Evolutionary conservation across 139 green algal genomes (phyloP), one percentile per base, ranked within the genome.

Genomic region (Klebsormidium nitens): DNA sequence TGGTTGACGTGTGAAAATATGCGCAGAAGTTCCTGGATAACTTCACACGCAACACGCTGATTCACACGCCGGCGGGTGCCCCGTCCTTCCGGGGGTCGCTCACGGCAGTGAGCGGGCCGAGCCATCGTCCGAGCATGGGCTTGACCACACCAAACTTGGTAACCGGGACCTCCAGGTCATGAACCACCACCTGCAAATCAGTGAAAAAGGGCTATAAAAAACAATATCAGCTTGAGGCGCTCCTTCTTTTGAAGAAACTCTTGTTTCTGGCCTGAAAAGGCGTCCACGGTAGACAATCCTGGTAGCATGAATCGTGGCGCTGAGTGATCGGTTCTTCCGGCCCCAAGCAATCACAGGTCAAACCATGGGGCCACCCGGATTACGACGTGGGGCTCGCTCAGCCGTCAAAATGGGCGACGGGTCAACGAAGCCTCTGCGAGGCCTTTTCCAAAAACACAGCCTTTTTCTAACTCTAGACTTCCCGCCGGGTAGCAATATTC

Each of bases 51-150:
- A 17, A 52, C 44, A 19, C 44, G 19, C 17, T 52, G 44, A 61
- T 36, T 69, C 28, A 74, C 29, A 59, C 69, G 14, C 66, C 66
- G 5, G 66, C 66, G 19, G 50, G 49, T 28, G 11, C 37, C 5
- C 66, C 66, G 36, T 74, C 66, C 39, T 74, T 74, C 1, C 66
- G 55, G 23, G 52, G 50, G 31, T 74, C 50, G 66, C 66, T 74
- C 11, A 74, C 66, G 17, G 49, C 66, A 17, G 38, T 66, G 11
- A 74, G 36, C 52, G 23, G 26, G 4, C 64, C 64, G 36, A 34
- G 17, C 23, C 2, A 66, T 14, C 2, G 17, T 28, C 23, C 52
- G n/a, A 40, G 59, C 32, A 69, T 55, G 56, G 11, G 19, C n/a
- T 17, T 36, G 28, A 29, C 11, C n/a, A 4, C 61, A 26, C 23